phyloP scores from a whole-genome alignment of 208 protist species.

The Leishmania amazonensis region DNA sequence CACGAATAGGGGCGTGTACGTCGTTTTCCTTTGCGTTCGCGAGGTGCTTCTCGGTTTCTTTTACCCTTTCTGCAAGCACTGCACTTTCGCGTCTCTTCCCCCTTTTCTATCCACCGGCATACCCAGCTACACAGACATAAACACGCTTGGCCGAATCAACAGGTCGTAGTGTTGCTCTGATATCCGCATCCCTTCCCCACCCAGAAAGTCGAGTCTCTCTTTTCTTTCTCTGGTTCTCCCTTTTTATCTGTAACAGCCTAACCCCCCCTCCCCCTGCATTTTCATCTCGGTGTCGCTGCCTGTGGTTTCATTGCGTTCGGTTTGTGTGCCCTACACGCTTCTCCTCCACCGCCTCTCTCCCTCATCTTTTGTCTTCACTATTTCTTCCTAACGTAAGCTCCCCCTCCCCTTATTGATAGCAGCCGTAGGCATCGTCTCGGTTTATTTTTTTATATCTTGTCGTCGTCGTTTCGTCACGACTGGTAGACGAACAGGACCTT shows the following conservation, averaged over 20 bases:
- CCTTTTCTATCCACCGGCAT: background rate
- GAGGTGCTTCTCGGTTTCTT: background rate
- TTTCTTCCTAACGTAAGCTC: no score
- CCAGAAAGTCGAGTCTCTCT: background rate
- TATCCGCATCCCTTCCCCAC: background rate
- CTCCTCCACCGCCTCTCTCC: background rate
- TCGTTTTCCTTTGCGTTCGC: background rate
- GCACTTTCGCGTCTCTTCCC: background rate
- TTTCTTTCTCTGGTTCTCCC: background rate
- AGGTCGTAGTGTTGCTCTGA: background rate
- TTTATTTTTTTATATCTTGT: no score
- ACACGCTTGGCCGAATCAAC: background rate
- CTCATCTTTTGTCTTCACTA: no score
- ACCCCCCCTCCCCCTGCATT: background rate
- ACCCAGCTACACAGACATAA: background rate
- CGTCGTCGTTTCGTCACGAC: no score
- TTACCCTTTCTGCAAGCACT: background rate
- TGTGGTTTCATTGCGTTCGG: background rate
- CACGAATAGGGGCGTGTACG: background rate
- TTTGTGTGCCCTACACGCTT: background rate
- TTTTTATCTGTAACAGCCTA: background rate
- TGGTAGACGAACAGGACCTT: no score
- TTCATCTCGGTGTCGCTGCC: no score
- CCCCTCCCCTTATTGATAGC: background rate
- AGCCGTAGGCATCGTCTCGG: no score